These are phyloP conservation scores for Pleurotus tuoliensis DNA, from an alignment of 768 basidiomycete genomes.

Conservation along the genomic window DNA sequence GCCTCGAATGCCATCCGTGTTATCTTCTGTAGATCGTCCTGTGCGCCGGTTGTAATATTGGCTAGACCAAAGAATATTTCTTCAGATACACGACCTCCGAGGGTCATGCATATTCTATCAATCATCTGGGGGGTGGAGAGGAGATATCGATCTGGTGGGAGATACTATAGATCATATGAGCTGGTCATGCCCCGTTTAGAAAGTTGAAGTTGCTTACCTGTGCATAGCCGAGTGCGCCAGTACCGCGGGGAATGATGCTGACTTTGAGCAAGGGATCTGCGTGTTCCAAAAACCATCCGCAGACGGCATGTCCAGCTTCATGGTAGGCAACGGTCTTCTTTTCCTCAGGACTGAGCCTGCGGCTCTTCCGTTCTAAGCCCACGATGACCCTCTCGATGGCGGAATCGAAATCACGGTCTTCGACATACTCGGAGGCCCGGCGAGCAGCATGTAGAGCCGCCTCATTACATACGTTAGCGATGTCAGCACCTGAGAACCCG, in stretches of 20 bases:
- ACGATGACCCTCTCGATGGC: constrained; percentile 98
- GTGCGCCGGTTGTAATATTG: constrained; percentile 96
- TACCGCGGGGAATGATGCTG: constrained; percentile 95
- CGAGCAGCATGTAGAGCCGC: constrained; percentile 94
- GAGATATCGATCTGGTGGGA: constrained; percentile 94
- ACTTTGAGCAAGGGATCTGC: constrained; percentile 97
- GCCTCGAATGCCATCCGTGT: constrained; percentile 97
- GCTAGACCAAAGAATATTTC: constrained; percentile 94
- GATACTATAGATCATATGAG: constrained; percentile 50
- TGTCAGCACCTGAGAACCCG: constrained; percentile 98
- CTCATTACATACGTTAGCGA: constrained; percentile 99
- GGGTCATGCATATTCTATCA: constrained; percentile 97
- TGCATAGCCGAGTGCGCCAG: constrained; percentile 94
- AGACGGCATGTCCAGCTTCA: constrained; percentile 97
- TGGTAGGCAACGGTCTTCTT: constrained; percentile 99
- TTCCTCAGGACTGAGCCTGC: constrained; percentile 90
- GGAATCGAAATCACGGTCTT: constrained; percentile 88
- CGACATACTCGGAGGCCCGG: constrained; percentile 70
- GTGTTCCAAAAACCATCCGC: constrained; percentile 97
- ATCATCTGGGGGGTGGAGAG: constrained; percentile 92
- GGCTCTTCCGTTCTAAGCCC: constrained; percentile 92
- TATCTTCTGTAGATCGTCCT: constrained; percentile 97
- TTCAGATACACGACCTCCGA: constrained; percentile 96
- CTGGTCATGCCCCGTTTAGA: no score
- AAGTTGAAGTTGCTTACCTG: constrained; percentile 49